Percentiles rank a stretch among this genome's conserved stretches.
These are phyloP conservation scores for Lupinus albus DNA, from an alignment of 306 rosid genomes.

Conservation along the genomic window DNA sequence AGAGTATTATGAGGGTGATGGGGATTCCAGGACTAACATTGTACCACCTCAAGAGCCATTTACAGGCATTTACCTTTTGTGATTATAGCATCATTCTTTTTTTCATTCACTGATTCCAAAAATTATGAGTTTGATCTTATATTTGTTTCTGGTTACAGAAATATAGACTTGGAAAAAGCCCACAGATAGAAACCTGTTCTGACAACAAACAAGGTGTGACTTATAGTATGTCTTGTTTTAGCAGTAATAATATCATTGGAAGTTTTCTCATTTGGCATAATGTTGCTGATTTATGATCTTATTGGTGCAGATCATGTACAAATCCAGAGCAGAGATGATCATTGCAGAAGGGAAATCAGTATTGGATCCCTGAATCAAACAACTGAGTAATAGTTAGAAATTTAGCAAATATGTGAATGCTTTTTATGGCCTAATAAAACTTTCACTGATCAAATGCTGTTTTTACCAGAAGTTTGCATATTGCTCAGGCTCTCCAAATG, in stretches of 20 bases:
- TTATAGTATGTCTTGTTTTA: constrained; percentile 22
- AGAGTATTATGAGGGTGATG: constrained; percentile 80
- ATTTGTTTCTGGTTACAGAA: constrained; percentile 56
- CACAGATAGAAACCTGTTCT: constrained; percentile 55
- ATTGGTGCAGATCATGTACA: constrained; percentile 60
- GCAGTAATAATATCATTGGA: constrained; percentile 27
- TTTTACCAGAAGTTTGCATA: constrained; percentile 58
- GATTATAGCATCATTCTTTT: constrained; percentile 31
- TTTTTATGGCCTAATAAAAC: constrained; percentile 7
- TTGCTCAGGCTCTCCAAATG: constrained; percentile 71
- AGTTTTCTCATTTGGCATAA: constrained; percentile 29
- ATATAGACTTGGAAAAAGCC: constrained; percentile 80
- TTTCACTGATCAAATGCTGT: constrained; percentile 40
- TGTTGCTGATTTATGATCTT: constrained; percentile 1
- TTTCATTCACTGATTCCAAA: constrained; percentile 34
- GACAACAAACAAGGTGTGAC: constrained; percentile 70
- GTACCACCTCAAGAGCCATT: constrained; percentile 93
- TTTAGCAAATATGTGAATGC: constrained; percentile 22
- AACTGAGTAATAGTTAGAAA: constrained; percentile 59
- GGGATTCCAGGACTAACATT: constrained; percentile 76
- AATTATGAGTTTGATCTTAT: constrained; percentile 25
- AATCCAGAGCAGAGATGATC: constrained; percentile 50
- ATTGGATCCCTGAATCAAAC: constrained; percentile 47
- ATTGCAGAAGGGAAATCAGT: constrained; percentile 48
- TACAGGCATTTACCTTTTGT: constrained; percentile 56